Evolutionary conservation across 306 rosid species (phyloP).

Genomic region (Senna siamea): DNA sequence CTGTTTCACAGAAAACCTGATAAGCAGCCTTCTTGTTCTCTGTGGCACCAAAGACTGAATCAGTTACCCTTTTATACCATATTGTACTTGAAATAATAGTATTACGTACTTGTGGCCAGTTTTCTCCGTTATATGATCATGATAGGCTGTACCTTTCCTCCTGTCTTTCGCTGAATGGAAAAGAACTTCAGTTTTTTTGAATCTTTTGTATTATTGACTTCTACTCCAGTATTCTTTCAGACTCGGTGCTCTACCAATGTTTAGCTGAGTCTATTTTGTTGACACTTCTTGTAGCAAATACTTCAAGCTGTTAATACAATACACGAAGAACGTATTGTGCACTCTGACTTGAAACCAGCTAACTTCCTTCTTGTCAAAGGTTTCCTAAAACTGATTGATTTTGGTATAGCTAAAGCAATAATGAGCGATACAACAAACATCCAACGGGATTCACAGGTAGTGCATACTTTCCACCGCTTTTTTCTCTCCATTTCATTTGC

Average conservation of each 20-base stretch:
- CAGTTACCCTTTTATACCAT: slow-evolving; percentile 3
- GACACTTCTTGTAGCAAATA: slow-evolving; percentile 79
- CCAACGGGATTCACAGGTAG: slow-evolving; percentile 94
- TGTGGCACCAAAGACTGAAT: slow-evolving; percentile 12
- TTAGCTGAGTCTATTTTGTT: slow-evolving; percentile 32
- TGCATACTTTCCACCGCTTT: slow-evolving; percentile 22
- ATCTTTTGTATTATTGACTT: not conserved
- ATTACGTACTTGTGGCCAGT: slow-evolving; percentile 1
- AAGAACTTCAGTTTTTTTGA: too few species aligned
- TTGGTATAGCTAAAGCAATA: slow-evolving; percentile 97
- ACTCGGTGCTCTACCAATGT: not conserved
- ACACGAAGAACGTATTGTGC: slow-evolving; percentile 93
- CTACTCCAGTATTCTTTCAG: not conserved
- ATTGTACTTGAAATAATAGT: not conserved
- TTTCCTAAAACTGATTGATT: slow-evolving; percentile 89
- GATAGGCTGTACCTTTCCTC: not conserved
- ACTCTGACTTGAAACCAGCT: slow-evolving; percentile 97
- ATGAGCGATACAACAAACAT: slow-evolving; percentile 96
- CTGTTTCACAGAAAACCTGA: slow-evolving; percentile 9
- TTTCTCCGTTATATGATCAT: slow-evolving; percentile 21
- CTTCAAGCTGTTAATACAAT: slow-evolving; percentile 91
- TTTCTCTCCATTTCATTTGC: slow-evolving; percentile 5
- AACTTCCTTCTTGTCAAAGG: slow-evolving; percentile 96
- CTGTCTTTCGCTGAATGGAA: not conserved
- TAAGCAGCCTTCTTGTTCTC: slow-evolving; percentile 2